Percentiles rank a stretch among this genome's conserved stretches.
These are phyloP conservation scores for Chaetomium sp. DNA, from an alignment of 2,329 filamentous ascomycete species.

Conservation along the genomic window DNA sequence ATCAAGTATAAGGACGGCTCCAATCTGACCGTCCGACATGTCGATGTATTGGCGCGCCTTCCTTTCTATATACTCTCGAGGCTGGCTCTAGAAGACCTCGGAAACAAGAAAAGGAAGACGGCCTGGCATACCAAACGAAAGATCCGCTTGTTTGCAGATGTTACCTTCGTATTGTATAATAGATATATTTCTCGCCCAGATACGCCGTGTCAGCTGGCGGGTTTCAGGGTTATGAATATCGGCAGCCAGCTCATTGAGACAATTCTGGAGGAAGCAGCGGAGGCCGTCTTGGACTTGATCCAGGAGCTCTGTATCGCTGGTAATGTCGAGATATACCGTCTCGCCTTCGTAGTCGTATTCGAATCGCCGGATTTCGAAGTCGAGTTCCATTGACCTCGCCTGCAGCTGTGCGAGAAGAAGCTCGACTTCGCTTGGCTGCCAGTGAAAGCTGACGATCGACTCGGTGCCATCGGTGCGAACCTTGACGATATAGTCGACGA, in stretches of 20 bases:
- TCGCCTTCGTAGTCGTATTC: not conserved
- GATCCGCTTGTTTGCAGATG: slow-evolving; percentile 17
- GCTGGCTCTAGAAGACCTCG: slow-evolving; percentile 25
- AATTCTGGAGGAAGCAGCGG: no score
- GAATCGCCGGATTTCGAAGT: slow-evolving; percentile 5
- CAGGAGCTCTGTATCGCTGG: not conserved
- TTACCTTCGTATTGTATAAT: not conserved
- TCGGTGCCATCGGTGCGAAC: not conserved
- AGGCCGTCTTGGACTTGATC: no score
- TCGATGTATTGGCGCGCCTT: slow-evolving; percentile 24
- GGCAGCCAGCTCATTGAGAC: no score
- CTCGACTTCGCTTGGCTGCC: slow-evolving; percentile 10
- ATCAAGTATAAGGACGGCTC: slow-evolving; percentile 16
- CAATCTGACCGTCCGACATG: slow-evolving; percentile 20
- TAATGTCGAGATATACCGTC: slow-evolving; percentile 16
- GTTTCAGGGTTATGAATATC: no score
- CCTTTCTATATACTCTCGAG: slow-evolving; percentile 20
- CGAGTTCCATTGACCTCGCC: slow-evolving; percentile 2
- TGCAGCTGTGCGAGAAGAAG: slow-evolving; percentile 8
- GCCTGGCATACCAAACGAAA: slow-evolving; percentile 14
- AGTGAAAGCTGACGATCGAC: slow-evolving; percentile 18
- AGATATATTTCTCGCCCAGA: no score
- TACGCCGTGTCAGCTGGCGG: no score
- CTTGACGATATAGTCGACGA: slow-evolving; percentile 11
- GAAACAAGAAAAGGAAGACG: slow-evolving; percentile 20